Evolutionary conservation across 306 rosid genomes (phyloP).

Genomic region (Begonia masoniana): DNA sequence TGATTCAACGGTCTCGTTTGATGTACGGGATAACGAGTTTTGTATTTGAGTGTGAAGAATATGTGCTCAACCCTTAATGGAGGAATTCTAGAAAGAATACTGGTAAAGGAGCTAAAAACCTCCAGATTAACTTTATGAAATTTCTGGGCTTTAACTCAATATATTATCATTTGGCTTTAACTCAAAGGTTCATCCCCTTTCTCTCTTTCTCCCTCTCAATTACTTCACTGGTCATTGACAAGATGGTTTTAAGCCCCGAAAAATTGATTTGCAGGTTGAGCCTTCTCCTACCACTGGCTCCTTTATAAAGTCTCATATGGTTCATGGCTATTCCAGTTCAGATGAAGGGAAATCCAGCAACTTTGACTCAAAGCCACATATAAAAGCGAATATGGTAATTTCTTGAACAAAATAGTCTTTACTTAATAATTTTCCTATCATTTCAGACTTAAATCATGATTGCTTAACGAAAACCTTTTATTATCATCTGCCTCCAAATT

Average conservation of each 20-base stretch:
- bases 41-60: background rate
- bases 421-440: too few relatives aligned
- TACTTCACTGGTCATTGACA: too few relatives aligned
- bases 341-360: conserved; percentile 37
- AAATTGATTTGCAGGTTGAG: conserved; percentile 50
- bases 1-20: background rate
- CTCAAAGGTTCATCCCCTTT: too few relatives aligned
- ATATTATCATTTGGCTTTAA: too few relatives aligned
- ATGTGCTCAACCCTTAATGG: background rate
- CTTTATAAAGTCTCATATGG: conserved; percentile 35
- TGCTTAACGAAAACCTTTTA: too few relatives aligned
- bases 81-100: background rate
- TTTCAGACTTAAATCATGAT: too few relatives aligned
- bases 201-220: background rate
- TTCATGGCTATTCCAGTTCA: conserved; percentile 27
- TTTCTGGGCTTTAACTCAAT: background rate
- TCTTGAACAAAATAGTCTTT: background rate
- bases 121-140: background rate
- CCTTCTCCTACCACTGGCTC: conserved; percentile 93
- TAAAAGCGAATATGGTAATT: conserved; percentile 40
- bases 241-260: background rate
- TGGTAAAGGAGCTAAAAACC: background rate
- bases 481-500: too few relatives aligned
- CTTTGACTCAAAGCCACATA: conserved; percentile 55
- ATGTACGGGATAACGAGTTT: background rate